Evolutionary conservation across 371 early-diverging fungal species (phyloP).

Genomic region (Parasitella parasitica): DNA sequence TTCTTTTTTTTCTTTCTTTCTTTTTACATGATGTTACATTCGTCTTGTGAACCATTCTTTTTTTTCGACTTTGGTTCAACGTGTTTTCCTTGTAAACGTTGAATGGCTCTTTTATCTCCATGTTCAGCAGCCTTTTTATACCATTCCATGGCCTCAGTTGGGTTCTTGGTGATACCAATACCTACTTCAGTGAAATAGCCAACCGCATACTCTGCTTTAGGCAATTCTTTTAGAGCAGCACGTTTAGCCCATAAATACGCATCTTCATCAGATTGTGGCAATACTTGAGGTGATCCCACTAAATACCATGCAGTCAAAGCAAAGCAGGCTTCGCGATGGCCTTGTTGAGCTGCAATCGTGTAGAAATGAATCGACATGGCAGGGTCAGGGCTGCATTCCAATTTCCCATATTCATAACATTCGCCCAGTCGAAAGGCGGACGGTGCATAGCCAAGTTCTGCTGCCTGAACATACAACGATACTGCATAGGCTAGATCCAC

Average conservation of each 20-base stretch:
- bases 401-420: slow-evolving; percentile 78
- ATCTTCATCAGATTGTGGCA: slow-evolving; percentile 84
- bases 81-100: slow-evolving; percentile 53
- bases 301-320: slow-evolving; percentile 91
- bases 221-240: slow-evolving; percentile 82
- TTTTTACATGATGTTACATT: slow-evolving; percentile 49
- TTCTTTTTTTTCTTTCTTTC: background rate
- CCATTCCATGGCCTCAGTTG: slow-evolving; percentile 76
- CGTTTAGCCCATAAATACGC: slow-evolving; percentile 87
- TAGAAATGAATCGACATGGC: slow-evolving; percentile 73
- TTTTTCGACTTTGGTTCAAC: slow-evolving; percentile 34
- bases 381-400: slow-evolving; percentile 66
- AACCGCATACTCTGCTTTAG: slow-evolving; percentile 89
- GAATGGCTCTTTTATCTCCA: slow-evolving; percentile 79
- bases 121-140: slow-evolving; percentile 80
- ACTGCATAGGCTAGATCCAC: slow-evolving; percentile 75
- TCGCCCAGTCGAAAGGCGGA: slow-evolving; percentile 79
- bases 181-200: slow-evolving; percentile 86
- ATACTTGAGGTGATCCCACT: slow-evolving; percentile 75
- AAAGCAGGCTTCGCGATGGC: slow-evolving; percentile 89
- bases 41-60: slow-evolving; percentile 46
- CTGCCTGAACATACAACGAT: slow-evolving; percentile 71
- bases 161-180: slow-evolving; percentile 70
- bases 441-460: slow-evolving; percentile 75
- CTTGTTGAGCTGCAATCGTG: slow-evolving; percentile 82